Conservation (phyloP, 768 basidiomycete species). For the Termitomyces heimii region DNA sequence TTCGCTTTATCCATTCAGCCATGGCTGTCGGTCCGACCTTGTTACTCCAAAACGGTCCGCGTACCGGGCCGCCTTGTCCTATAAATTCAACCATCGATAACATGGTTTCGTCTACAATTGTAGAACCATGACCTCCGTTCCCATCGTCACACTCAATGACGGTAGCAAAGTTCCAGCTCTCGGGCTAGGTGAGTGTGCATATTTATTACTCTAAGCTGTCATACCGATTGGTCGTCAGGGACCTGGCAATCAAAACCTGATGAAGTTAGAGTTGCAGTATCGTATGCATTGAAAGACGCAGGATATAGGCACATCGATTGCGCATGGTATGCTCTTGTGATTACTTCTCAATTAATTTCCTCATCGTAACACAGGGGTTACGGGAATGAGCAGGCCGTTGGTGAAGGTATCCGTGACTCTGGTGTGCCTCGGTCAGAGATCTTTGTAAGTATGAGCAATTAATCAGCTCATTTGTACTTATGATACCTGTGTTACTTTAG, state of each 20-base stretch:
- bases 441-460: slow-evolving; percentile 26
- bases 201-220: not conserved
- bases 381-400: slow-evolving; percentile 79
- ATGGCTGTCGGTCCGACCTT: not conserved
- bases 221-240: slow-evolving; percentile 31
- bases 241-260: slow-evolving; percentile 79
- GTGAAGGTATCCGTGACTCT: slow-evolving; percentile 69
- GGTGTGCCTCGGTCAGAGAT: slow-evolving; percentile 71
- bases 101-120: not conserved
- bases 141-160: slow-evolving; percentile 55
- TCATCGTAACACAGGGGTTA: slow-evolving; percentile 39
- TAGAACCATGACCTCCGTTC: slow-evolving; percentile 6
- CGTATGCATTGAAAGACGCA: slow-evolving; percentile 60
- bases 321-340: slow-evolving; percentile 34
- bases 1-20: no score
- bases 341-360: not conserved
- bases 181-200: slow-evolving; percentile 42
- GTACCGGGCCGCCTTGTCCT: not conserved
- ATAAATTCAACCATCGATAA: not conserved
- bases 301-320: slow-evolving; percentile 80
- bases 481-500: slow-evolving; percentile 22
- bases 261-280: slow-evolving; percentile 67
- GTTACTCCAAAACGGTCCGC: not conserved
- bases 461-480: not conserved
- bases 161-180: slow-evolving; percentile 49